Base-by-base conservation (phyloP, 371 early-diverging fungal species). In the Syncephalastrum monosporum region DNA sequence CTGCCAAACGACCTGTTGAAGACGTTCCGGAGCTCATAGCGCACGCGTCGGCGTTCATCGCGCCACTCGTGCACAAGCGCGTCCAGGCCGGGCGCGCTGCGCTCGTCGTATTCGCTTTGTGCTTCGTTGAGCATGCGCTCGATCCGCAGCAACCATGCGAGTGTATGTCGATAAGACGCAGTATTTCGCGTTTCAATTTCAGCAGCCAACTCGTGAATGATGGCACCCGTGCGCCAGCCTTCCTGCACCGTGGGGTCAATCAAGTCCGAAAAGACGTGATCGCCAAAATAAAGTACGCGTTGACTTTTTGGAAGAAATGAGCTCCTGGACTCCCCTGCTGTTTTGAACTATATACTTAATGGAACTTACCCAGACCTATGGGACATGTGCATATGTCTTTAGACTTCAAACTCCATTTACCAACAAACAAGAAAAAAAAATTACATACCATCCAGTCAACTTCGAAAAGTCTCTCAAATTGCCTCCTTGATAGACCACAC, bases 201-300 rank as follows among this genome's bases (percentile, higher is more conserved):
- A 25, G 71, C 55, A 8, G 72, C 75, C 6, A 88, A 68, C 59
- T 88, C 88, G 53, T 74, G 74, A 29, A 88, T 79, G 42, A 88
- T 88, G 0, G 85, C 86, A 5, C 86, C 88, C 16, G 86, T 88
- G n/a, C 75, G 76, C 88, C 88, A 88, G 1, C 88, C 86, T 65
- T 82, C 77, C 56, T 88, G 84, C 15, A 81, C 64, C 0, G 82
- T 77, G 4, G 88, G 84, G 50, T 84, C 86, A 27, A 80, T 74
- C 13, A 88, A 64, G 57, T 88, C 88, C 16, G 84, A 85, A 61
- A 81, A 88, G 3, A 86, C 66, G 60, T 86, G 85, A 59, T 88
- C 88, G 45, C 88, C 88, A 65, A 88, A 76, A 60, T 88, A 88
- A 27, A 88, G 63, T 6, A 86, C 85, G 55, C 69, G 81, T 59